Conservation (phyloP, 176 grass and related monocot species). For the sorghum (Sorghum bicolor) region DNA sequence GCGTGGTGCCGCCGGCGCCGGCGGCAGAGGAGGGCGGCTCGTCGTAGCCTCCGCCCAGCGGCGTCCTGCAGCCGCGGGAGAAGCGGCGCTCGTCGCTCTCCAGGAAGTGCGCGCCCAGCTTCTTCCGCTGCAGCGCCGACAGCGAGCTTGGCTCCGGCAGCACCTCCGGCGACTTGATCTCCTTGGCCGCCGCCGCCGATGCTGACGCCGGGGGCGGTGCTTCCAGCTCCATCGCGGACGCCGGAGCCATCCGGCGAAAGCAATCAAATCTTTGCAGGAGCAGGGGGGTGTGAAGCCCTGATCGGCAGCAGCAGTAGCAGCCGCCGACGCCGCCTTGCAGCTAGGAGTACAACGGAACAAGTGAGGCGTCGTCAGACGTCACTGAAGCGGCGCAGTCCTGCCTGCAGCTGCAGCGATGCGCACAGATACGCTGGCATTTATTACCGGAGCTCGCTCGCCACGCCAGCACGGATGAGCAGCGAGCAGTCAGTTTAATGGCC, state of each 20-base stretch:
- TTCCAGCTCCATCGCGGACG: slow-evolving; percentile 25
- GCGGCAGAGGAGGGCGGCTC: neutral
- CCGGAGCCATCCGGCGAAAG: neutral
- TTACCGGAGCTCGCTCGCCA: neutral
- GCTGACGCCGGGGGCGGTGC: neutral
- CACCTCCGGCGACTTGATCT: slow-evolving; percentile 62
- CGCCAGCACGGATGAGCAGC: neutral
- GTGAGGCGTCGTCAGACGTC: neutral
- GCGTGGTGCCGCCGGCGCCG: slow-evolving; percentile 42
- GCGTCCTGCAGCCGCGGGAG: neutral
- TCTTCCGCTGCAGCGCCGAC: slow-evolving; percentile 31
- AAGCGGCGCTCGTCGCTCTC: slow-evolving; percentile 64
- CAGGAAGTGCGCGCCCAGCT: slow-evolving; percentile 65
- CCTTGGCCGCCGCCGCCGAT: neutral
- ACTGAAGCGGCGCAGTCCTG: neutral
- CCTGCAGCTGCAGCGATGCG: neutral
- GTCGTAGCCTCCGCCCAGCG: slow-evolving; percentile 40
- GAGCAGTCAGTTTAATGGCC: neutral
- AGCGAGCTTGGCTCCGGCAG: neutral
- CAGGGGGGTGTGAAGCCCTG: neutral
- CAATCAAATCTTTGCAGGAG: neutral
- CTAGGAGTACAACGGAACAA: neutral
- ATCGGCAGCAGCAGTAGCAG: neutral
- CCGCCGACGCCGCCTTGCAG: too few species aligned
- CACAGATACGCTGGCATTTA: neutral